A percentile compares a stretch with the other conserved stretches of the same genome.
Evolutionary conservation across 495 filamentous ascomycete species (phyloP).

Genomic region (Usnea hakonensis): DNA sequence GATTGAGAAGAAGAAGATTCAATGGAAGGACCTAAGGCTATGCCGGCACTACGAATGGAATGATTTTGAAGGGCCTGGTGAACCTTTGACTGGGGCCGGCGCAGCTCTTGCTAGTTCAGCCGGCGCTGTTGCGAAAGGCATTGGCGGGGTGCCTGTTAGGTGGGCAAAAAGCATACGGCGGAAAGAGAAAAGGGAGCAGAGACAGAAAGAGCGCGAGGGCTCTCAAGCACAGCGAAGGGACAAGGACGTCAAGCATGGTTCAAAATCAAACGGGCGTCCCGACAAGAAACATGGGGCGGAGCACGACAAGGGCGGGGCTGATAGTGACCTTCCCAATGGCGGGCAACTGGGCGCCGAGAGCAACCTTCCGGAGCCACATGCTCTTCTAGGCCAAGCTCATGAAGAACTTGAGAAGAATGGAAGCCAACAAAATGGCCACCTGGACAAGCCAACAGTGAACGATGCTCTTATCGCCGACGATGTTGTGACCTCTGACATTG

Average conservation of each 20-base stretch:
- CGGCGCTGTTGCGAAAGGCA: slow-evolving; percentile 46
- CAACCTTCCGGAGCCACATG: slow-evolving; percentile 15
- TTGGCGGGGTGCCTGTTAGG: slow-evolving; percentile 51
- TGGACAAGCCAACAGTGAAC: slow-evolving; percentile 13
- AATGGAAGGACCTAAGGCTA: slow-evolving; percentile 57
- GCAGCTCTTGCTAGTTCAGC: slow-evolving; percentile 48
- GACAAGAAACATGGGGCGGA: neutral
- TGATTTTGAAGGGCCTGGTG: slow-evolving; percentile 69
- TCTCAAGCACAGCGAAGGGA: slow-evolving; percentile 6
- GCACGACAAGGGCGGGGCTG: slow-evolving; percentile 4
- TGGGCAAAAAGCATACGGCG: slow-evolving; percentile 46
- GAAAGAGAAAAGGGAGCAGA: slow-evolving; percentile 37
- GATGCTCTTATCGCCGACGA: slow-evolving; percentile 4
- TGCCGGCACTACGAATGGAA: slow-evolving; percentile 68
- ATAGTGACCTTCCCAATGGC: slow-evolving; percentile 5
- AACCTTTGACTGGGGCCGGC: slow-evolving; percentile 59
- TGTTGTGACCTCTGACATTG: slow-evolving; percentile 9
- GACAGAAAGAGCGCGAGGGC: slow-evolving; percentile 33
- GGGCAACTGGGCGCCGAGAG: slow-evolving; percentile 18
- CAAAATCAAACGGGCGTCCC: neutral
- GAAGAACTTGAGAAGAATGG: slow-evolving; percentile 10
- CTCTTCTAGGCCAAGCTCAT: slow-evolving; percentile 4
- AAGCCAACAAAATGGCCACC: slow-evolving; percentile 5
- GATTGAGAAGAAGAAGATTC: slow-evolving; percentile 48
- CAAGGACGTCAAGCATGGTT: neutral